These are phyloP conservation scores for Chondrostereum purpureum DNA, from an alignment of 1,284 basidiomycete species.

Conservation along the genomic window DNA sequence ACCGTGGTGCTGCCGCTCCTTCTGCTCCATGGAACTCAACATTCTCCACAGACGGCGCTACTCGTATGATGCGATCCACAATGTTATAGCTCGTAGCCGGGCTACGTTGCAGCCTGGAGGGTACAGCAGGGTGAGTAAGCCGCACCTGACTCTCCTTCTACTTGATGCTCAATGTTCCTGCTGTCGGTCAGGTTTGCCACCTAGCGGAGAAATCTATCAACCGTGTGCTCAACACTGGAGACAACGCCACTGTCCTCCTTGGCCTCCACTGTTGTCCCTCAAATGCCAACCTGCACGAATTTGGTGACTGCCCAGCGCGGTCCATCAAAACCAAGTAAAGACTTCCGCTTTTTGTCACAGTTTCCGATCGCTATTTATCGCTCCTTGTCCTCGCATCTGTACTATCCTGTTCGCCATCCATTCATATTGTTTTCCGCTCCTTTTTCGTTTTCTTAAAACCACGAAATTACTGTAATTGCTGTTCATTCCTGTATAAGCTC, in stretches of 20 bases:
- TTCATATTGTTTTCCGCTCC: too few species aligned
- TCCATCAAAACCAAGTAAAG: too few species aligned
- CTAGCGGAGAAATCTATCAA: constrained; percentile 64
- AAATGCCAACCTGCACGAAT: constrained; percentile 22
- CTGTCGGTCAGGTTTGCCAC: constrained; percentile 48
- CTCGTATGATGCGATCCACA: constrained; percentile 72
- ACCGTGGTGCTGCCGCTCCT: constrained; percentile 2
- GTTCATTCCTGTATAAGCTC: too few species aligned
- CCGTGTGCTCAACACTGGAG: constrained; percentile 57
- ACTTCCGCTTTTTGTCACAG: too few species aligned
- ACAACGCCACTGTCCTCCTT: constrained; percentile 59
- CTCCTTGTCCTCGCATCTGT: too few species aligned
- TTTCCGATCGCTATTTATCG: too few species aligned
- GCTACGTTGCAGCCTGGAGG: constrained; percentile 60
- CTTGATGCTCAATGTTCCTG: constrained; percentile 9
- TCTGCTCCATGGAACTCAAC: constrained; percentile 6
- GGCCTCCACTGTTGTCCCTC: constrained; percentile 47
- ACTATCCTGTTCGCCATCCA: too few species aligned
- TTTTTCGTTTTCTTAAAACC: too few species aligned
- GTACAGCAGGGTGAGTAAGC: constrained; percentile 59
- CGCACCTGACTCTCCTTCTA: too few species aligned
- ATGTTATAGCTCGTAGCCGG: constrained; percentile 64
- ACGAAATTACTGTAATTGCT: too few species aligned
- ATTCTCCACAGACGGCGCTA: constrained; percentile 50
- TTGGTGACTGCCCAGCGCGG: neutral